phyloP scores from a whole-genome alignment of 139 green algal species.

The Chlamydomonas sphaeroides region DNA sequence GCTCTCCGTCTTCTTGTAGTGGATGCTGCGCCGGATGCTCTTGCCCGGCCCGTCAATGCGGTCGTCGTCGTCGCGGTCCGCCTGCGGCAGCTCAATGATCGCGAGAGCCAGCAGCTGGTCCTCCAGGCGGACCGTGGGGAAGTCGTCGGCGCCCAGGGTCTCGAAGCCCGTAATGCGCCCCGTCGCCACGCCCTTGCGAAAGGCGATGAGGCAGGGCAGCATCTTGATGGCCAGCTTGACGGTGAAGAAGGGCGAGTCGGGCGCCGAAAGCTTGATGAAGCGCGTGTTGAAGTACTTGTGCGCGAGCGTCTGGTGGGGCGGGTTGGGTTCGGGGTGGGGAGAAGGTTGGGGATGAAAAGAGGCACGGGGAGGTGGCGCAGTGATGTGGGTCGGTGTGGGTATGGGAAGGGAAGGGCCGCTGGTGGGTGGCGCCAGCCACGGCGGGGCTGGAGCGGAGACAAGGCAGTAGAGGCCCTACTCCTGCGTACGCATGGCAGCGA shows the following conservation, averaged over 20 bases:
- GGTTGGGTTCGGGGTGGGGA: too few species aligned
- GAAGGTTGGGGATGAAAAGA: too few species aligned
- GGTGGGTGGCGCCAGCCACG: too few species aligned
- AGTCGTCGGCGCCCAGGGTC: conserved; percentile 86
- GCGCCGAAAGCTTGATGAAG: conserved; percentile 92
- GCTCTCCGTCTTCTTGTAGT: conserved; percentile 38
- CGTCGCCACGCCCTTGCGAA: conserved; percentile 80
- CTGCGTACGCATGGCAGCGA: too few species aligned
- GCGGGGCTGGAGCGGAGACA: too few species aligned
- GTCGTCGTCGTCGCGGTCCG: conserved; percentile 38
- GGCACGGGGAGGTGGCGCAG: too few species aligned
- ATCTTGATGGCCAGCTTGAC: conserved; percentile 92
- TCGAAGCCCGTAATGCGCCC: conserved; percentile 92
- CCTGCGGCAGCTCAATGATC: conserved; percentile 49
- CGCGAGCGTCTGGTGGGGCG: conserved; percentile 52
- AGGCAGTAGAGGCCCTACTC: too few species aligned
- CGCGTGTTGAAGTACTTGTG: conserved; percentile 88
- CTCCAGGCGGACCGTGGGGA: conserved; percentile 72
- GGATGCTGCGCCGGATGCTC: conserved; percentile 50
- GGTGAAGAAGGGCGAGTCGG: conserved; percentile 92
- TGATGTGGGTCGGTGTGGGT: too few species aligned
- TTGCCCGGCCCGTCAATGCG: conserved; percentile 11
- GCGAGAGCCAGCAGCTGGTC: conserved; percentile 43
- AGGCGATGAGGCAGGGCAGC: conserved; percentile 89
- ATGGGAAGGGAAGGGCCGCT: too few species aligned